Evolutionary conservation across 805 yeast genomes (phyloP), one percentile per base, ranked within the genome.

Genomic region (Barnettozyma californica): DNA sequence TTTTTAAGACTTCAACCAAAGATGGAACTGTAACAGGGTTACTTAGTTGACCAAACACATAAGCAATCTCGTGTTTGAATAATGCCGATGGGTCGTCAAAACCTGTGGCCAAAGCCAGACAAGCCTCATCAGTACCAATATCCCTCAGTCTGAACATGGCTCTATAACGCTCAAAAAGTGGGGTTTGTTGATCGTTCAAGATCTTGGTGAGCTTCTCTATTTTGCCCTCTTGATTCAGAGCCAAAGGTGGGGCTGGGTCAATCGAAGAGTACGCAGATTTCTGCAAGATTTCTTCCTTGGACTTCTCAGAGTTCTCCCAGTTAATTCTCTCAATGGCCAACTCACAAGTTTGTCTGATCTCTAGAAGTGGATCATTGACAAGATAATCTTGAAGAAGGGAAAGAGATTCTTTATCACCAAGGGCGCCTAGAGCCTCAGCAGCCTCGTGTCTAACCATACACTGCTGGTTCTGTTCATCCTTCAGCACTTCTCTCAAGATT

Each of bases 371-470:
- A 63, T 95, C 98, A 44, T 83, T 77, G 52, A 71, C 67, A 58
- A 68, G 74, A 67, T 83, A 89, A 46, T 81, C 70, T 53, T 78
- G 69, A 57, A 94, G 77, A 43, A 90, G 64, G 1, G 73, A 78
- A 48, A 94, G 66, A 13, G 95, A 85, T 6, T 78, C 84, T 37
- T 69, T 67, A 66, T 90, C 96, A 43, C 96, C 96, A 45, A 94
- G 74, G 40, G 99, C 99, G 53, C 99, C 99, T 47, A 94, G 75
- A 39, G 98, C 99, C 69, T 94, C 99, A 8, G 99, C 99, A 16
- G 99, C 99, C 68, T 94, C 99, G 67, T 94, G 99, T 68, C 99
- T 85, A 34, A 94, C 99, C 98, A 94, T 94, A 52, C 87, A 75
- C 64, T 87, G 94, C 71, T 92, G 98, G 57, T 73, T 74, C 14